Base-by-base conservation (phyloP, 768 basidiomycete species). In the Boletus insuetus region DNA sequence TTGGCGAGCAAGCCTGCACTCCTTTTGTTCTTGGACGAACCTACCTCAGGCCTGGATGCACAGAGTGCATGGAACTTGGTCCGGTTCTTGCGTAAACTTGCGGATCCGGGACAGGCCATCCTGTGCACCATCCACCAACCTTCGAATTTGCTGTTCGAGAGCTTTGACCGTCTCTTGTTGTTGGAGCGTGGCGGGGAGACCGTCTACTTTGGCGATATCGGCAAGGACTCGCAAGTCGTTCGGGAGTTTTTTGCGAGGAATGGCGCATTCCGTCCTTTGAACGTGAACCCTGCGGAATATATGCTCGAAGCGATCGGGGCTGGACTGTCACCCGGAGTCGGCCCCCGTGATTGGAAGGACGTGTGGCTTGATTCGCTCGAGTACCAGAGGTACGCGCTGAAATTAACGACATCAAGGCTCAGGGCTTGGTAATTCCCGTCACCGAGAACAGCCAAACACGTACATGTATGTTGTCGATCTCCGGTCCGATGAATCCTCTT, bases 161-260 rank as follows among this genome's bases (percentile, higher is more conserved):
- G 85, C 63, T 95, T 97, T 61, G 94, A 88, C 60, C 80, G 84
- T 38, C 72, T 87, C 43, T 68, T 89, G 26, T 74, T 88, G 11
- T 74, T 87, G 16, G 85, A 93, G 63, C 76, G 77, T 16, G 94
- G 94, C 2, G 94, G 94, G 8, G 85, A 91, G 68, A 94, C 92
- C 0, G 90, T 94, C n/a, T 96, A 95, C 77, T 95, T 91, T 65
- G 94, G 93, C 41, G 87, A 90, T 57, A 91, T 95, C 47, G 94
- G 92, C 43, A 68, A 77, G 41, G 87, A 91, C 58, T 88, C 90
- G 4, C 64, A 73, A 2, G 75, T 84, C 35, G 74, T 95, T 46
- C 83, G 82, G 26, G 77, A 84, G 6, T 96, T 95, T 74, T 92
- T 94, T 66, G 82, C 83, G 22, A 76, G 77, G 16, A 73, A 89